Evolutionary conservation across 345 rosid species (phyloP).

Genomic region (Lepidium africanum): DNA sequence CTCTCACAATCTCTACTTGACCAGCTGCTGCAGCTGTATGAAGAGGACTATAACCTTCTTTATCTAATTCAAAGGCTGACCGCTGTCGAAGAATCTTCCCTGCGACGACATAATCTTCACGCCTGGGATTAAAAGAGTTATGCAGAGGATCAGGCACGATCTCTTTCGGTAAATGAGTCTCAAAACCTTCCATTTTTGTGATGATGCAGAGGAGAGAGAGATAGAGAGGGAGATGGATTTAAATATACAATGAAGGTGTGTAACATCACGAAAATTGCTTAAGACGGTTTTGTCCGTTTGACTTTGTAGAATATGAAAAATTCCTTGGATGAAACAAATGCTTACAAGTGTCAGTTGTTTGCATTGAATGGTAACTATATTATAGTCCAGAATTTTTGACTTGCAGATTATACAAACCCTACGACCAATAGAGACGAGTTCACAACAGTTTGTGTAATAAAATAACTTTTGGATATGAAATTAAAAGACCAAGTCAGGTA

Average conservation of each 20-base stretch:
- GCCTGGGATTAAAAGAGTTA: constrained; percentile 22
- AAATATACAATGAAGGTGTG: neutral
- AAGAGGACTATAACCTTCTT: constrained; percentile 36
- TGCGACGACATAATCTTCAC: constrained; percentile 23
- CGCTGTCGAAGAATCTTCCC: constrained; percentile 26
- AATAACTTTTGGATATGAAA: neutral
- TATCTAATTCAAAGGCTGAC: constrained; percentile 32
- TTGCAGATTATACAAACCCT: neutral
- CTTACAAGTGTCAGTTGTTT: constrained; percentile 2
- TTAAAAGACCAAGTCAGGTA: neutral
- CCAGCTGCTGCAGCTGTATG: constrained; percentile 41
- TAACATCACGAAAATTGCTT: neutral
- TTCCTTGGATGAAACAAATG: neutral
- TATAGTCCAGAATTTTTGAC: neutral
- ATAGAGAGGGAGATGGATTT: neutral
- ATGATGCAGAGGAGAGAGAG: neutral
- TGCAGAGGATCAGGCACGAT: constrained; percentile 21
- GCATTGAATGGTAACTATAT: neutral
- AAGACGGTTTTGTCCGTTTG: neutral
- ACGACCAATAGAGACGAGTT: neutral
- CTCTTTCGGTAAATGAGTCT: constrained; percentile 5
- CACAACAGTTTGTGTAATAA: neutral
- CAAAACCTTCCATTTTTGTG: constrained; percentile 7
- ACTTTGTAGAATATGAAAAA: neutral
- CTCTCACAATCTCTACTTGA: constrained; percentile 29